phyloP scores from a whole-genome alignment of 306 rosid species.

The Myrica gale region DNA sequence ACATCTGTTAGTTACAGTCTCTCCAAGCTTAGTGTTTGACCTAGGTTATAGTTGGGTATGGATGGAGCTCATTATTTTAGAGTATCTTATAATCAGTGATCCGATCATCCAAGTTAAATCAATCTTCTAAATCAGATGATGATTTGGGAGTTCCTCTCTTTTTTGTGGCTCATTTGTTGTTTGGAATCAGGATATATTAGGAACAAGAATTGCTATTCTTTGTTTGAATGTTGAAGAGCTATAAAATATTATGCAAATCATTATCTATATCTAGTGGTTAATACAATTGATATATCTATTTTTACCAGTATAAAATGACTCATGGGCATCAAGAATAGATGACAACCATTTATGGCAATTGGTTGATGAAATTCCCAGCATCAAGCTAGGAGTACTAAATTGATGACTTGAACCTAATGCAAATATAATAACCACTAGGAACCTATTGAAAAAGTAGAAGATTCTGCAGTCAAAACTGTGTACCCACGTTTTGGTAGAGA shows the following conservation, averaged over 20 bases:
- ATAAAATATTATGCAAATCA: too few relatives aligned
- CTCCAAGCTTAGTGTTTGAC: conserved; percentile 2
- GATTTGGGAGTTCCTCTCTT: not conserved
- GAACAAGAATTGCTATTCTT: not conserved
- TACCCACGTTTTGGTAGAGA: not conserved
- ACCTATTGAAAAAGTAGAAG: not conserved
- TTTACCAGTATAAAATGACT: too few relatives aligned
- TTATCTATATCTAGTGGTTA: too few relatives aligned
- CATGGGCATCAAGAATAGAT: too few relatives aligned
- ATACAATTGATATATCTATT: too few relatives aligned
- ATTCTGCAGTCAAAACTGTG: not conserved
- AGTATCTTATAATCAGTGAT: not conserved
- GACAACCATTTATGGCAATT: too few relatives aligned
- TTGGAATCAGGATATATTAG: not conserved
- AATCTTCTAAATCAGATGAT: not conserved
- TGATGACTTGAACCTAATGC: too few relatives aligned
- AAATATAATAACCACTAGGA: too few relatives aligned
- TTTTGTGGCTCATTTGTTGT: not conserved
- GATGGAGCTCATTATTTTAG: not conserved
- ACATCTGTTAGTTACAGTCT: conserved; percentile 8
- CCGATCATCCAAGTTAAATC: not conserved
- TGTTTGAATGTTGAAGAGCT: not conserved
- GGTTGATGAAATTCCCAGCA: too few relatives aligned
- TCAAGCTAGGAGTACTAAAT: too few relatives aligned
- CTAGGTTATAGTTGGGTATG: not conserved